These are phyloP conservation scores for Solanum appendiculatum DNA, from an alignment of 257 asterid species.

Conservation along the genomic window DNA sequence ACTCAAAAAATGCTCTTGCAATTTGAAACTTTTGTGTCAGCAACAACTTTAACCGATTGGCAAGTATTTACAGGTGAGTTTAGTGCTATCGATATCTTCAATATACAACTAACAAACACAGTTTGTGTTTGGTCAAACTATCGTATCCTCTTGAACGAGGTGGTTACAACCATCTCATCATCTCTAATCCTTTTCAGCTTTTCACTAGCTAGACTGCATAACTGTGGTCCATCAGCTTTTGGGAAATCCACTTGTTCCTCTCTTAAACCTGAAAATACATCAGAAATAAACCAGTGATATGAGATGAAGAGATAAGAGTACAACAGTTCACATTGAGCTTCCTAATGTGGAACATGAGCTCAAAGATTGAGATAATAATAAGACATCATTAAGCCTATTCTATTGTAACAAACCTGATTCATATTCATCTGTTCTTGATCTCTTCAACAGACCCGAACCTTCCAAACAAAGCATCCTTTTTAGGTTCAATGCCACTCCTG, in stretches of 20 bases:
- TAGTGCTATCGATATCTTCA: background rate
- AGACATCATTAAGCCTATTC: background rate
- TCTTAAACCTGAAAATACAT: conserved; percentile 15
- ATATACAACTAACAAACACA: background rate
- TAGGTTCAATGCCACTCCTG: conserved; percentile 11
- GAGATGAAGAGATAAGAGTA: background rate
- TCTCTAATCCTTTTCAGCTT: conserved; percentile 37
- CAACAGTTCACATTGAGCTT: background rate
- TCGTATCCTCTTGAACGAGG: conserved; percentile 36
- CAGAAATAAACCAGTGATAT: background rate
- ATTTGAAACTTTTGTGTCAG: background rate
- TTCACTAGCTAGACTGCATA: conserved; percentile 24
- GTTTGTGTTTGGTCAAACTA: background rate
- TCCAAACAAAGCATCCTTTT: conserved; percentile 42
- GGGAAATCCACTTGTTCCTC: conserved; percentile 5
- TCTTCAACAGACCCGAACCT: conserved; percentile 29
- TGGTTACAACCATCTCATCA: conserved; percentile 27
- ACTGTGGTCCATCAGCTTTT: background rate
- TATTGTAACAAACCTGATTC: conserved; percentile 11
- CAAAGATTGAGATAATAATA: background rate
- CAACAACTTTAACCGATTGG: background rate
- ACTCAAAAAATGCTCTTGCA: background rate
- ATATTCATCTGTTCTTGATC: conserved; percentile 26
- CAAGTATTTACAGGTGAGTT: background rate
- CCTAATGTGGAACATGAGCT: background rate